Percentiles rank a stretch among this genome's conserved stretches.
These are phyloP conservation scores for Lichtheimia ramosa DNA, from an alignment of 371 early-diverging fungal genomes.

Conservation along the genomic window DNA sequence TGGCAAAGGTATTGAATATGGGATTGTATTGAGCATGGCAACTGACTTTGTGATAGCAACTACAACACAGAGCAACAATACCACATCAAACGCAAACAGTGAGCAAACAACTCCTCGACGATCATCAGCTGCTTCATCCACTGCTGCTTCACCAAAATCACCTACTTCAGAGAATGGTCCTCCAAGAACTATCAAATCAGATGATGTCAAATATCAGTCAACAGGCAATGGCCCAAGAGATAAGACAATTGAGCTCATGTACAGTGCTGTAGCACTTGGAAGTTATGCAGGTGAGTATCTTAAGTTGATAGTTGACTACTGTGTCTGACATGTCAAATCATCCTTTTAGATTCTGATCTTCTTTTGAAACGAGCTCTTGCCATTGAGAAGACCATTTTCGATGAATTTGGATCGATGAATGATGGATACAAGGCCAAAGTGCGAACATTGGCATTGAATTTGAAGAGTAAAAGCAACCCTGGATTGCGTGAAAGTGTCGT, in stretches of 20 bases:
- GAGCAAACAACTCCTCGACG: not conserved
- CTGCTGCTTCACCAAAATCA: conserved; percentile 6
- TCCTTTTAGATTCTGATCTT: conserved; percentile 55
- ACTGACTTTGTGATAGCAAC: not conserved
- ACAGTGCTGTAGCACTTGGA: conserved; percentile 75
- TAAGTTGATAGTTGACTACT: conserved; percentile 7
- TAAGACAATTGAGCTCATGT: conserved; percentile 83
- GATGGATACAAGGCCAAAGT: conserved; percentile 78
- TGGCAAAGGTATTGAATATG: not conserved
- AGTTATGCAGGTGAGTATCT: conserved; percentile 74
- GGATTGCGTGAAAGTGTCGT: conserved; percentile 74
- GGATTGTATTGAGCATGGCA: not conserved
- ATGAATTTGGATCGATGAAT: conserved; percentile 46
- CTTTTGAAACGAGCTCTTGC: conserved; percentile 60
- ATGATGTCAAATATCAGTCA: conserved; percentile 56
- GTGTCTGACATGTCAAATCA: not conserved
- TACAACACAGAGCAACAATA: not conserved
- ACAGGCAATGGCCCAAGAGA: conserved; percentile 79
- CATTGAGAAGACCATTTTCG: conserved; percentile 71
- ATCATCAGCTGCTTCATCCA: conserved; percentile 18
- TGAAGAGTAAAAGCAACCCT: conserved; percentile 84
- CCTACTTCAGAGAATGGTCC: conserved; percentile 34
- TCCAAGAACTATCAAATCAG: conserved; percentile 61
- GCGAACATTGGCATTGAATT: conserved; percentile 80
- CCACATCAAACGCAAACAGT: not conserved